phyloP scores from a whole-genome alignment of 2,329 filamentous ascomycete species.

The Leptodontidium sp. region DNA sequence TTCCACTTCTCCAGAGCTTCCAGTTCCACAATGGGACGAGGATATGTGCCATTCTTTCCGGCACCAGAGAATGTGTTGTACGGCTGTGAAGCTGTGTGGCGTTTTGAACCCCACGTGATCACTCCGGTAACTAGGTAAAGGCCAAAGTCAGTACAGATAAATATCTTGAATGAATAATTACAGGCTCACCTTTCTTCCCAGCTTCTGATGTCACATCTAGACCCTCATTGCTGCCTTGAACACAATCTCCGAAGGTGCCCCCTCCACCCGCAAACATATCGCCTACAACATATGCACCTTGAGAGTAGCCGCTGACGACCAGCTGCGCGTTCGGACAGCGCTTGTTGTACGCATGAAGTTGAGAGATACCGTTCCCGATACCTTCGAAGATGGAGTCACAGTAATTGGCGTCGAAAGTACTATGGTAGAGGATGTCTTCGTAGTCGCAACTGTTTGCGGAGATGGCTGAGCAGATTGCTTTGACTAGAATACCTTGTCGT shows the following conservation, averaged over 20 bases:
- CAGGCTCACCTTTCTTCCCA: conserved; percentile 15
- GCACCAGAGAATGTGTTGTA: conserved; percentile 8
- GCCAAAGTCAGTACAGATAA: neutral
- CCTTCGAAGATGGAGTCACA: conserved; percentile 51
- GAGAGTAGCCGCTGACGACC: conserved; percentile 53
- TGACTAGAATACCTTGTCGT: conserved; percentile 45
- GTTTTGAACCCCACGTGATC: neutral
- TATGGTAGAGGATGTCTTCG: conserved; percentile 45
- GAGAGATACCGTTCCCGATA: conserved; percentile 46
- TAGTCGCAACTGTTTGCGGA: conserved; percentile 41
- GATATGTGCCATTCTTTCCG: neutral
- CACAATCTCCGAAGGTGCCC: conserved; percentile 43
- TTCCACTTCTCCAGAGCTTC: neutral
- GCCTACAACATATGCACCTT: conserved; percentile 51
- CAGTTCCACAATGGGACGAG: neutral
- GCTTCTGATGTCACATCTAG: conserved; percentile 2
- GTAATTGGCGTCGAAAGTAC: conserved; percentile 43
- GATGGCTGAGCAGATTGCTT: conserved; percentile 45
- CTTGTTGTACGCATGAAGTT: conserved; percentile 52
- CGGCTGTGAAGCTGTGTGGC: conserved; percentile 4
- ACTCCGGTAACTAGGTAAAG: conserved; percentile 3
- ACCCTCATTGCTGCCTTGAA: neutral
- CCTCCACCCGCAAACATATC: conserved; percentile 50
- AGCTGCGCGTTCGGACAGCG: conserved; percentile 52
- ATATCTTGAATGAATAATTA: neutral